Base-by-base conservation (phyloP, 805 yeast species). In the Schizosaccharomyces cryophilus region DNA sequence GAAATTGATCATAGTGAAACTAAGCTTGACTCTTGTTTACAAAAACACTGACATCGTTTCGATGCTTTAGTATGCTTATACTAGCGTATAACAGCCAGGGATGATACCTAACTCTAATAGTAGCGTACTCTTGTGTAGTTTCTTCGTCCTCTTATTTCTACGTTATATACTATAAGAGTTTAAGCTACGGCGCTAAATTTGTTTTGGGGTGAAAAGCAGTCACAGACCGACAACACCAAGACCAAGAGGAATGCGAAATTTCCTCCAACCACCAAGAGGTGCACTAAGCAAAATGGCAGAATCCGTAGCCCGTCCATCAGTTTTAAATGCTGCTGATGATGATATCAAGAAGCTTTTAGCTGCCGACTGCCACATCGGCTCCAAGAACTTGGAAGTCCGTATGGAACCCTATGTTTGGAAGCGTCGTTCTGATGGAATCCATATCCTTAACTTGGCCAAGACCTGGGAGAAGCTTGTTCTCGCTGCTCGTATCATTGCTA, bases 401-500 rank as follows among this genome's bases (percentile, higher is more conserved):
- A 88, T 67, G 66, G 85, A 85, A 77, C 84, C 93, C 77, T 87
- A 87, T 82, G 95, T 90, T 72, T 86, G 80, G 90, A 86, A 87
- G 81, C 84, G 95, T 78, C 89, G 97, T 82, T 93, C 95, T 79
- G 98, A 93, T 77, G 98, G 98, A 84, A 96, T 93, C 73, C 88
- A 88, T 83, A 81, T 93, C 71, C 89, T 93, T 78, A 87, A 93
- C 87, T 81, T 93, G 73, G 94, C 94, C 82, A 89, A 90, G 83
- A 93, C 99, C 97, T 64, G 66, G 66, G 97, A 93, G 83, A 90
- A 90, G 83, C 85, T 89, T 76, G 96, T 90, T 68, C 82, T 93
- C 76, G 99, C 99, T 74, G 98, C 99, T 72, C 93, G 96, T 82
- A 86, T 90, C 79, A 88, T 93, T 74, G 99, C 97, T 77, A 95